Evolutionary conservation across 768 basidiomycete species (phyloP), one percentile per base, ranked within the genome.

Genomic region (Hypholoma fasciculare): DNA sequence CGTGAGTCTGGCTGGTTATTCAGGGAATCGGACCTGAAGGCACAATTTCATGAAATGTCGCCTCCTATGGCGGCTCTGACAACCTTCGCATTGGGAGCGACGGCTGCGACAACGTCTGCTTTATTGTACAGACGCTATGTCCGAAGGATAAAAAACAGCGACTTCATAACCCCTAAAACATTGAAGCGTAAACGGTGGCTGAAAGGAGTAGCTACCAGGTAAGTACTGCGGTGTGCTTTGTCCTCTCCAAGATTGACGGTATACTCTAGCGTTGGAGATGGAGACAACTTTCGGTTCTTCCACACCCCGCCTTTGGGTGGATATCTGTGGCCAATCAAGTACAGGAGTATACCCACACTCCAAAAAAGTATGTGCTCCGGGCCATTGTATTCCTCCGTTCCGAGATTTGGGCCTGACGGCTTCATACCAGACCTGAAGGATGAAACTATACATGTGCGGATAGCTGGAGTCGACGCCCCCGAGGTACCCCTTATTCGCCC

Each of bases 381-480:
- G 19, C 17, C 12, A 27, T 17, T 13, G 12, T 13, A 47, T 47
- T 12, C n/a, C 13, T 30, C 9, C 40, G 19, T 43, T 20, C 16
- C 49, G 40, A 37, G 47, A 30, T 17, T 53, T 42, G 16, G 52
- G 20, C 55, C 40, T 57, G 30, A 60, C 36, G 27, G 43, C 42
- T 34, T 34, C 27, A 43, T 17, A 23, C 53, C 61, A 93, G 94
- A 84, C 0, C 76, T 96, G 48, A 90, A 84, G 67, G 83, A 88
- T 60, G 76, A 93, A 63, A 97, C 96, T 1, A 77, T 98, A 16
- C 89, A 92, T 65, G 85, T 98, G 27, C 86, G 96, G 13, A 84
- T 98, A 27, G 92, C 92, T 13, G 96, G 93, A 0, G 86, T 94
- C 4, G 96, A 98, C 68, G 96, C 96, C 1, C 96, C 96, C 0